Evolutionary conservation across 192 early-diverging fungal genomes (phyloP).

Genomic region (Linnemannia hyalina): DNA sequence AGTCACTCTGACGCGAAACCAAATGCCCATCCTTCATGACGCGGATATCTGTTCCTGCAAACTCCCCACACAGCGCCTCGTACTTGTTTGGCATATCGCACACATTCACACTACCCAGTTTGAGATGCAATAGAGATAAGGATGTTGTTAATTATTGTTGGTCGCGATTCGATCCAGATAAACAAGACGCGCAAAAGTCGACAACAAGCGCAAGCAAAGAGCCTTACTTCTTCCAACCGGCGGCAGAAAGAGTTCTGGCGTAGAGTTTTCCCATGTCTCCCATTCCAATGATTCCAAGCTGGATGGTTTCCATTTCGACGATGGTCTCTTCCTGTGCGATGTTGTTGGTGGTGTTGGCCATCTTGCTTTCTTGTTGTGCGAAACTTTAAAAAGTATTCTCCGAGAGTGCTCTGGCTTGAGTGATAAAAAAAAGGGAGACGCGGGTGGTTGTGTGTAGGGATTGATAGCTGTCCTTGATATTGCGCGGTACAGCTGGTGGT

Average conservation of each 20-base stretch:
- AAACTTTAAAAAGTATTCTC: constrained; percentile 11
- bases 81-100: constrained; percentile 89
- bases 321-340: constrained; percentile 3
- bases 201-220: background rate
- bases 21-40: constrained; percentile 87
- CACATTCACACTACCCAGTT: constrained; percentile 76
- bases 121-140: background rate
- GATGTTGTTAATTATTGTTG: background rate
- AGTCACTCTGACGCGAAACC: constrained; percentile 87
- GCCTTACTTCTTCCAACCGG: constrained; percentile 83
- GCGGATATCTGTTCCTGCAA: constrained; percentile 67
- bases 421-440: background rate
- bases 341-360: background rate
- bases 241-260: constrained; percentile 74
- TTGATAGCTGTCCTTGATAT: background rate
- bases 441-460: background rate
- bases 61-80: constrained; percentile 72
- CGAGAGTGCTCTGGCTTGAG: background rate
- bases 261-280: constrained; percentile 98
- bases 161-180: background rate
- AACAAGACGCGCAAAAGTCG: background rate
- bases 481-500: background rate
- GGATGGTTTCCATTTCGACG: constrained; percentile 69
- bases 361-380: background rate
- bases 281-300: constrained; percentile 94